Conservation (phyloP, 192 early-diverging fungal species). For the Podila epicladia region DNA sequence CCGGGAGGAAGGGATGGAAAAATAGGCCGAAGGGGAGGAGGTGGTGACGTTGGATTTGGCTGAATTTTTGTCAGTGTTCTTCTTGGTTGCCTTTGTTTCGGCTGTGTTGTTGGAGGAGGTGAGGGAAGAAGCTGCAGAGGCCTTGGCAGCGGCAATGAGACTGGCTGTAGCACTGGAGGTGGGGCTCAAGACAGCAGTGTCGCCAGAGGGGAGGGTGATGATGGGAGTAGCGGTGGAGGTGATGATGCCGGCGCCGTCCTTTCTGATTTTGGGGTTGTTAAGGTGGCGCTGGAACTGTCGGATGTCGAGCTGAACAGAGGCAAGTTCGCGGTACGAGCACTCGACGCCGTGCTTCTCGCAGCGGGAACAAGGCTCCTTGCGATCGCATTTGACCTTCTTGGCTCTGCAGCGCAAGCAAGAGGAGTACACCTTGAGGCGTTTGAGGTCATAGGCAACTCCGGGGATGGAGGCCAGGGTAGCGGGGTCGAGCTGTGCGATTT, state of each 20-base stretch:
- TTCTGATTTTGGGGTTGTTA: slow-evolving; percentile 42
- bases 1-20: slow-evolving; percentile 6
- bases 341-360: slow-evolving; percentile 48
- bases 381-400: slow-evolving; percentile 52
- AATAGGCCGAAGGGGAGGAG: slow-evolving; percentile 11
- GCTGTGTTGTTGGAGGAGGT: background rate
- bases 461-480: slow-evolving; percentile 44
- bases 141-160: slow-evolving; percentile 36
- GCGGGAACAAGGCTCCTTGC: slow-evolving; percentile 48
- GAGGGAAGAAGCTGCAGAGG: slow-evolving; percentile 13
- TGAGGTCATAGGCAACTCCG: slow-evolving; percentile 47
- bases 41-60: background rate
- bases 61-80: slow-evolving; percentile 4
- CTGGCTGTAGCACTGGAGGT: slow-evolving; percentile 17
- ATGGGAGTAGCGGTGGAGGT: slow-evolving; percentile 49
- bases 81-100: slow-evolving; percentile 5
- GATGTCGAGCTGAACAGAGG: slow-evolving; percentile 44
- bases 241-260: slow-evolving; percentile 50
- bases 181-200: slow-evolving; percentile 37
- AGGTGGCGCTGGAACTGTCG: slow-evolving; percentile 48
- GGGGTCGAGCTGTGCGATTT: slow-evolving; percentile 44
- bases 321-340: slow-evolving; percentile 49
- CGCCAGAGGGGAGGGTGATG: slow-evolving; percentile 43
- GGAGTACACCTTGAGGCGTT: slow-evolving; percentile 49
- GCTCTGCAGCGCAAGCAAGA: slow-evolving; percentile 49